Conservation (phyloP, 345 rosid species). For the Salix arbutifolia region DNA sequence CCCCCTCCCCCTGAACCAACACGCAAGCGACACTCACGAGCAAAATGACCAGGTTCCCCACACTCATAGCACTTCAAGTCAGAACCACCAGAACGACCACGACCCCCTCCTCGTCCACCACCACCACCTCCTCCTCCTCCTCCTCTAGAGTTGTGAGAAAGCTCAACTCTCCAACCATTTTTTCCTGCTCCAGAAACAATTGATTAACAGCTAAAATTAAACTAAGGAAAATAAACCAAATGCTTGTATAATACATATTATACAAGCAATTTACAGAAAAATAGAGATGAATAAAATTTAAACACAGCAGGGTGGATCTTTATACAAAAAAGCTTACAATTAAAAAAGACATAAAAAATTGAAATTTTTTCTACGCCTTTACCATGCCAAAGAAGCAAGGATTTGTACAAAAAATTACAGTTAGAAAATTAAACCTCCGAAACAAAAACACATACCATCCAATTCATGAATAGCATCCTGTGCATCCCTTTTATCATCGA, state of each 20-base stretch:
- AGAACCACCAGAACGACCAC: conserved; percentile 77
- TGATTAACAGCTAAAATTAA: background rate
- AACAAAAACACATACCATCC: conserved; percentile 49
- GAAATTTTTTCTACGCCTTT: background rate
- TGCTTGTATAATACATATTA: background rate
- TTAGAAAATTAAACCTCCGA: background rate
- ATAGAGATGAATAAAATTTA: background rate
- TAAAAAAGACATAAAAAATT: background rate
- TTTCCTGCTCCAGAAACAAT: conserved; percentile 43
- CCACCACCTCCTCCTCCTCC: conserved; percentile 22
- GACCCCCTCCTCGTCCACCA: conserved; percentile 48
- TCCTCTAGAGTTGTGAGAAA: conserved; percentile 69
- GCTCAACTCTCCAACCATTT: conserved; percentile 90
- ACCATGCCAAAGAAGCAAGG: background rate
- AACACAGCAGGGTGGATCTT: background rate
- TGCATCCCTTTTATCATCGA: conserved; percentile 79
- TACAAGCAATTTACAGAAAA: no score
- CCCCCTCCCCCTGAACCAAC: conserved; percentile 43
- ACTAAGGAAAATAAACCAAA: background rate
- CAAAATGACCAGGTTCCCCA: conserved; percentile 90
- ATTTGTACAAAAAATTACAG: background rate
- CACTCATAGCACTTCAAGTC: conserved; percentile 90
- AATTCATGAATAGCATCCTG: conserved; percentile 73
- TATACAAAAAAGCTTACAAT: background rate
- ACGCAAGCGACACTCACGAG: conserved; percentile 77